Base-by-base conservation (phyloP, 306 rosid genomes). In the Albizia julibrissin region DNA sequence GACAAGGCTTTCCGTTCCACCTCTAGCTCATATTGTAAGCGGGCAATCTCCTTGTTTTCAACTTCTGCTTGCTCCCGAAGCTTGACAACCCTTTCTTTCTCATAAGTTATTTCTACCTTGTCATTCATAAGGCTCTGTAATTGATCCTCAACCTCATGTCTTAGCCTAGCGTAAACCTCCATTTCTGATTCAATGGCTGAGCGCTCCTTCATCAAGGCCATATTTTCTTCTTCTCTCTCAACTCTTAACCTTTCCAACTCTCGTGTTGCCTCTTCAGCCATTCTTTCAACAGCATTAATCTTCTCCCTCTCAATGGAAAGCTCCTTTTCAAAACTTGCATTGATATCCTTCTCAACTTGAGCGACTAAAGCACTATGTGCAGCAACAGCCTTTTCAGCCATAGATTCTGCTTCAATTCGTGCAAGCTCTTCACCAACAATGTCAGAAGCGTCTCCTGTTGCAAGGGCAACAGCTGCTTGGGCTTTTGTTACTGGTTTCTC, bases 401-500 rank as follows among this genome's bases (percentile, higher is more conserved):
- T 83, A 64, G 94, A 86, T 85, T 96, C 99, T 56, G 99, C 98
- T 90, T 96, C 98, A 69, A 96, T 96, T 78, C 98, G 98, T 76
- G 98, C 91, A 85, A 96, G 97, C 89, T 96, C 99, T 87, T 96
- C 99, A 42, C 91, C 89, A 65, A 96, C 98, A 6, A 80, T 72
- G 69, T 96, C 99, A 78, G 97, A 90, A 77, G 95, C 93, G 87
- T 96, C 98, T n/a, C 99, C 97, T 5, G 93, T 92, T 67, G 98
- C 94, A 81, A 96, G 97, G 78, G 98, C 99, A 85, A 96, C 82
- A 75, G 99, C 98, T 67, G 98, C 98, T 89, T 96, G 99, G 82
- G 94, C 93, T 83, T 96, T 96, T 37, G 98, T 96, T 69, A 96
- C 99, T 9, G 99, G 98, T 83, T 96, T 96, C 76, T 87, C 88